These are phyloP conservation scores for Suillus paluster DNA, from an alignment of 768 basidiomycete species.

Conservation along the genomic window DNA sequence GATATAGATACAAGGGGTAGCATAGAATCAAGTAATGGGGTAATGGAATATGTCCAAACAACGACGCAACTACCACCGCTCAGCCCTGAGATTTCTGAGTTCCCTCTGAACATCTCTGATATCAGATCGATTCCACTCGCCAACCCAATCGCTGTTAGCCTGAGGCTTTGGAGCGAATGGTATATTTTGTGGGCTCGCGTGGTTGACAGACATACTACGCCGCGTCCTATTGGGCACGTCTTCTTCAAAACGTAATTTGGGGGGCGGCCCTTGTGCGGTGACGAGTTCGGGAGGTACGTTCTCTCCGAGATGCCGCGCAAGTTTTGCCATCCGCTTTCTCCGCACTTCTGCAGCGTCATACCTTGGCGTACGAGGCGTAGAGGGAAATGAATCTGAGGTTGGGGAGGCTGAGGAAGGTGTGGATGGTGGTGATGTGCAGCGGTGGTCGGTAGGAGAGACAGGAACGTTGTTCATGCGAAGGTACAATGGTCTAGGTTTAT, in stretches of 20 bases:
- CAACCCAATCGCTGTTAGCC: constrained; percentile 34
- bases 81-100: constrained; percentile 32
- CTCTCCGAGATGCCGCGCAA: constrained; percentile 61
- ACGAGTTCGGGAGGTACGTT: constrained; percentile 62
- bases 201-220: constrained; percentile 23
- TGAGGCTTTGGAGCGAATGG: background rate
- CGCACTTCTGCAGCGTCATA: constrained; percentile 38
- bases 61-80: background rate
- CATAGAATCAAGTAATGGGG: background rate
- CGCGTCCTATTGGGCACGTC: constrained; percentile 1
- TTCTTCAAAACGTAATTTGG: constrained; percentile 5
- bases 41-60: background rate
- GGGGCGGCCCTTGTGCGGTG: constrained; percentile 23
- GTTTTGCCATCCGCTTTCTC: constrained; percentile 59
- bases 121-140: constrained; percentile 46
- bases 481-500: constrained; percentile 25
- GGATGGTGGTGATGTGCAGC: constrained; percentile 12
- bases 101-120: constrained; percentile 44
- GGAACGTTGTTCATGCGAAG: constrained; percentile 26
- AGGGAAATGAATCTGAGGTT: constrained; percentile 13
- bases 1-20: background rate
- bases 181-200: background rate
- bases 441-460: constrained; percentile 16
- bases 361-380: constrained; percentile 25
- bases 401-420: constrained; percentile 15